Evolutionary conservation across 2,329 filamentous ascomycete species (phyloP).

Genomic region (Sporothrix protearum): DNA sequence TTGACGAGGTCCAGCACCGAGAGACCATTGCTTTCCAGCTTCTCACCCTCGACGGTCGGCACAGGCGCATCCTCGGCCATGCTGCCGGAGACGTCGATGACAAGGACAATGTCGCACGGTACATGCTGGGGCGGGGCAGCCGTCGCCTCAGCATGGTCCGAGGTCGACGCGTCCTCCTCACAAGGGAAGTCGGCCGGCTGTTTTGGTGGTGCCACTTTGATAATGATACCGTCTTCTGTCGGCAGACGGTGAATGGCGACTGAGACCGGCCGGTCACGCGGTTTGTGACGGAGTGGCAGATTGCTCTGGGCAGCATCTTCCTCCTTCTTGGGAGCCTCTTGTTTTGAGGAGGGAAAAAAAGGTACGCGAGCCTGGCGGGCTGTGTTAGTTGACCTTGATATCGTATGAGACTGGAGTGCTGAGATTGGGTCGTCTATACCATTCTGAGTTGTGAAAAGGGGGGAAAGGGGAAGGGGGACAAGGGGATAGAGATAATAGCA

Average conservation of each 20-base stretch:
- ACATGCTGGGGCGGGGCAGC: slow-evolving; percentile 37
- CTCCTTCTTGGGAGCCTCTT: neutral
- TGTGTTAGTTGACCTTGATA: neutral
- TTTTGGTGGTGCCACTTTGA: slow-evolving; percentile 46
- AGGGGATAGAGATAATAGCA: neutral
- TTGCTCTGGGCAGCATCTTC: neutral
- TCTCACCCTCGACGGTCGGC: slow-evolving; percentile 40
- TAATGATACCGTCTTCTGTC: slow-evolving; percentile 41
- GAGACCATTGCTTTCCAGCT: slow-evolving; percentile 47
- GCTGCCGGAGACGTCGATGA: slow-evolving; percentile 59
- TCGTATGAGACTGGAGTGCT: neutral
- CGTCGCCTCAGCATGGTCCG: neutral
- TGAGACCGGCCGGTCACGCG: neutral
- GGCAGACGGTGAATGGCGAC: slow-evolving; percentile 37
- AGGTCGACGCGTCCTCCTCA: neutral
- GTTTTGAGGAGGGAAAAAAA: neutral
- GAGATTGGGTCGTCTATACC: neutral
- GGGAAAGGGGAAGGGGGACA: neutral
- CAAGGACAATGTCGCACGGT: slow-evolving; percentile 58
- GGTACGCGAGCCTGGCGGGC: neutral
- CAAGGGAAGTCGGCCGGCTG: slow-evolving; percentile 31
- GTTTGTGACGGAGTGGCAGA: neutral
- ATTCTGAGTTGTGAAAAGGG: neutral
- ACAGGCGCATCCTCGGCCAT: slow-evolving; percentile 50
- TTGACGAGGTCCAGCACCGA: slow-evolving; percentile 58